Conservation (phyloP, 495 filamentous ascomycete genomes). For the Thermochaetoides thermophila region DNA sequence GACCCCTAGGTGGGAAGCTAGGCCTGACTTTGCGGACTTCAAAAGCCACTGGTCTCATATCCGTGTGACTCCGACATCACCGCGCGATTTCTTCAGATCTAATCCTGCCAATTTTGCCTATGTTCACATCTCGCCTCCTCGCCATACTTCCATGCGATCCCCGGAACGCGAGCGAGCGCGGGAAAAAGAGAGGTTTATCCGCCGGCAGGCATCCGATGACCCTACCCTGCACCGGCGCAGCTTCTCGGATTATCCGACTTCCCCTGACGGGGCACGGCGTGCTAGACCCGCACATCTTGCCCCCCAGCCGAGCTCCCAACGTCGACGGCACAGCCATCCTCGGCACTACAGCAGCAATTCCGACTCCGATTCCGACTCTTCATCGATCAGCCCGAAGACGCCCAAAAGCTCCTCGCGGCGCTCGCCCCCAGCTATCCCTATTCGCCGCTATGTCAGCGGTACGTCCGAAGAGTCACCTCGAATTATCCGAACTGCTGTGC, state of each 20-base stretch:
- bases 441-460: slow-evolving; percentile 12
- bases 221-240: slow-evolving; percentile 13
- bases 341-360: slow-evolving; percentile 13
- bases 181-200: slow-evolving; percentile 12
- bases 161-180: slow-evolving; percentile 12
- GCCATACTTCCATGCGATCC: slow-evolving; percentile 6
- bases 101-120: slow-evolving; percentile 12
- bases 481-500: slow-evolving; percentile 9
- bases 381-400: slow-evolving; percentile 6
- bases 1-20: slow-evolving; percentile 13
- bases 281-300: slow-evolving; percentile 10
- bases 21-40: slow-evolving; percentile 10
- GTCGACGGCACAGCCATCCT: slow-evolving; percentile 17
- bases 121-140: slow-evolving; percentile 10
- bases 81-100: slow-evolving; percentile 12
- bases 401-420: slow-evolving; percentile 4
- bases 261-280: slow-evolving; percentile 9
- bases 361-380: slow-evolving; percentile 11
- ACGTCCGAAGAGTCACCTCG: slow-evolving; percentile 7
- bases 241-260: slow-evolving; percentile 13
- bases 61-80: slow-evolving; percentile 6
- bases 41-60: slow-evolving; percentile 12
- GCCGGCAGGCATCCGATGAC: slow-evolving; percentile 15
- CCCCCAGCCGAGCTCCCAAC: slow-evolving; percentile 6
- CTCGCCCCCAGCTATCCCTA: slow-evolving; percentile 11